phyloP scores from a whole-genome alignment of 345 rosid genomes.

The thale cress (Arabidopsis thaliana) region TAIR10.1 NC_003076.8:227001-227500 shows the following conservation, averaged over 20 bases:
- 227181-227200: neutral
- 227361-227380: neutral
- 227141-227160: neutral
- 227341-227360: neutral
- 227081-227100: slow-evolving; percentile 14
- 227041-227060: neutral
- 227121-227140: slow-evolving; percentile 7
- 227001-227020: neutral
- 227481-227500: slow-evolving; percentile 6
- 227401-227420: neutral
- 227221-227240: neutral
- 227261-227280: neutral
- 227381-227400: neutral
- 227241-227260: neutral
- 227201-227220: neutral
- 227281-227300: neutral
- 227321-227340: neutral
- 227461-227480: slow-evolving; percentile 5
- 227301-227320: neutral
- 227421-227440: neutral
- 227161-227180: neutral
- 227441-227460: neutral
- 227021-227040: slow-evolving; percentile 2
- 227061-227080: neutral
- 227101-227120: neutral